Base-by-base conservation (phyloP, 2,329 filamentous ascomycete species). In the Trichophyton equinum region DNA sequence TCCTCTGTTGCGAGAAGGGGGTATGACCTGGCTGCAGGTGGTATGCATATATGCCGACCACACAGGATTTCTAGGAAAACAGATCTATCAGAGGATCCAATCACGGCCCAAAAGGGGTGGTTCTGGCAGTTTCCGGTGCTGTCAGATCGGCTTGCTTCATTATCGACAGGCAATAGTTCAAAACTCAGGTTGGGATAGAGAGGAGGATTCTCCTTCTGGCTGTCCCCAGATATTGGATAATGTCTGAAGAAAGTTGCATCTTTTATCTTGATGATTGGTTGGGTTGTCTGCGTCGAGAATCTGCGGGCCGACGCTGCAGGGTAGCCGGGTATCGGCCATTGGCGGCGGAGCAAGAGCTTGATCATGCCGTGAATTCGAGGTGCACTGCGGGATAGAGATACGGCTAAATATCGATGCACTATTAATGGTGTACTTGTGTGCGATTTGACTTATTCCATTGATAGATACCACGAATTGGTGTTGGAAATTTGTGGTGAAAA, bases 181-280 rank as follows among this genome's bases (percentile, higher is more conserved):
- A 96, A 89, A 60, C 73, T 83, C 66, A 96, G 72, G 60, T 84
- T 77, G 3, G 81, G 78, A 70, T 95, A 96, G 3, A 96, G 76
- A 4, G 89, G 79, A 22, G 85, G 85, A 70, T 94, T 92, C 18
- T 79, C 30, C 74, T 63, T 79, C 71, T 18, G 74, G 68, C 30
- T 70, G 65, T 60, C 76, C 9, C 25, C 68, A 53, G 72, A 64
- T 2, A 80, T 80, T 11, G 89, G 88, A 71, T 91, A 86, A 57
- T 85, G 81, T 46, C 85, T 83, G 75, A 92, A 95, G 74, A 96
- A 95, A 0, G 89, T 92, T 72, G 83, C 91, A 76, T 91, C 85
- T 68, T 81, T 71, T 69, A 95, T 91, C 67, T 79, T 79, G 64
- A 95, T 82, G 62, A 91, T 79, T 46, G 87, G 85, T 22, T 66